These are phyloP conservation scores for Spiromastix sp. DNA, from an alignment of 2,329 filamentous ascomycete genomes.

Conservation along the genomic window DNA sequence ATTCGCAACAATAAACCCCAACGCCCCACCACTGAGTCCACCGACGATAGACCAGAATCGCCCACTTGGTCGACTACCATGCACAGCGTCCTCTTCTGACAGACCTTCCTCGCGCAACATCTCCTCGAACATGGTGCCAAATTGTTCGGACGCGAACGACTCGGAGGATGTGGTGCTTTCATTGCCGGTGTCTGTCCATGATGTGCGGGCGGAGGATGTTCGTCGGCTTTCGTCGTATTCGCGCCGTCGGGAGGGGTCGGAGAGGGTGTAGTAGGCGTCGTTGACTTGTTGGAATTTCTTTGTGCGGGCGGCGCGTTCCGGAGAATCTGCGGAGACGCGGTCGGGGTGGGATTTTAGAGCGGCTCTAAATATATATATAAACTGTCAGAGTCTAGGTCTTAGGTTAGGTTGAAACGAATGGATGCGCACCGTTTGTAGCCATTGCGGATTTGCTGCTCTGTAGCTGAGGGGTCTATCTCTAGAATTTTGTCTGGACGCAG, in stretches of 20 bases:
- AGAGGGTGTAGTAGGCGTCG: slow-evolving; percentile 87
- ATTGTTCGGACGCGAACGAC: slow-evolving; percentile 62
- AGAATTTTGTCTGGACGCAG: slow-evolving; percentile 56
- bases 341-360: slow-evolving; percentile 91
- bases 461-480: slow-evolving; percentile 62
- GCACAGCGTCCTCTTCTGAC: slow-evolving; percentile 55
- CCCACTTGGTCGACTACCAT: slow-evolving; percentile 43
- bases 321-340: slow-evolving; percentile 71
- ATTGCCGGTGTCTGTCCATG: slow-evolving; percentile 33
- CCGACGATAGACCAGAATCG: slow-evolving; percentile 81
- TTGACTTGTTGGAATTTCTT: slow-evolving; percentile 86
- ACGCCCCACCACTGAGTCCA: slow-evolving; percentile 72
- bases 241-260: slow-evolving; percentile 61
- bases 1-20: slow-evolving; percentile 94
- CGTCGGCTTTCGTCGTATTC: slow-evolving; percentile 72
- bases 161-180: slow-evolving; percentile 12
- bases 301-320: slow-evolving; percentile 71
- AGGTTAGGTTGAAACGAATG: neutral
- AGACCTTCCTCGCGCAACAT: slow-evolving; percentile 81
- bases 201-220: slow-evolving; percentile 20
- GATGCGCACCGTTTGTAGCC: slow-evolving; percentile 72
- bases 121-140: slow-evolving; percentile 79
- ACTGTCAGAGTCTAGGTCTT: slow-evolving; percentile 4
- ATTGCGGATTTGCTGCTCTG: slow-evolving; percentile 74
- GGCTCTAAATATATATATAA: slow-evolving; percentile 42